Conservation (phyloP, 2,329 filamentous ascomycete species). For the Arthroderma sp. region DNA sequence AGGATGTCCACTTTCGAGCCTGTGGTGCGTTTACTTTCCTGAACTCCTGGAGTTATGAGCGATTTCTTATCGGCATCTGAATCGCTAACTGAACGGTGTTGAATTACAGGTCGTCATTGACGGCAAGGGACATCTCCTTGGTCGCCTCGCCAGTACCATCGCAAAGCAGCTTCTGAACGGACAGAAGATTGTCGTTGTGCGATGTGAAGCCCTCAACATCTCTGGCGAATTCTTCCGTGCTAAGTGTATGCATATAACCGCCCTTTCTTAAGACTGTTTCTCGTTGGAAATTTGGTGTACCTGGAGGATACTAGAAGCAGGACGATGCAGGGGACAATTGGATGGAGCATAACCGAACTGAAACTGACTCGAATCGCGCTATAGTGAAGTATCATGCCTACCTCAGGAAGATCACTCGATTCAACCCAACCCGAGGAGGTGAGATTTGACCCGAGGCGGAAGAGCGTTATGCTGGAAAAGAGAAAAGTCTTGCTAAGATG, state of each 20-base stretch:
- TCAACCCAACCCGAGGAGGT: conserved; percentile 98
- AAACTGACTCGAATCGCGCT: conserved; percentile 11
- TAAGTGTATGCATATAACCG: conserved; percentile 66
- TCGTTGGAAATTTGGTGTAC: conserved; percentile 3
- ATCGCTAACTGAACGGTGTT: conserved; percentile 24
- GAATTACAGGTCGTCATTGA: conserved; percentile 81
- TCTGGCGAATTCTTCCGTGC: conserved; percentile 99
- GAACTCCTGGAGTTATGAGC: background rate
- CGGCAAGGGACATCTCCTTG: conserved; percentile 99
- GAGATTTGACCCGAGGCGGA: conserved; percentile 31
- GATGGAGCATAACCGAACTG: background rate
- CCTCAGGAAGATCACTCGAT: conserved; percentile 99
- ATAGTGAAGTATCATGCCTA: conserved; percentile 99
- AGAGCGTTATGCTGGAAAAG: background rate
- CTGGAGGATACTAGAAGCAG: background rate
- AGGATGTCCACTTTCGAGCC: conserved; percentile 56
- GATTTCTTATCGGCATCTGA: conserved; percentile 1
- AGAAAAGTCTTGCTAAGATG: conserved; percentile 8
- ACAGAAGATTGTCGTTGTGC: conserved; percentile 98
- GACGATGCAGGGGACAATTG: background rate
- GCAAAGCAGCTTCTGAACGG: conserved; percentile 98
- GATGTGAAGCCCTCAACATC: conserved; percentile 99
- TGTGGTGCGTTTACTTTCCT: conserved; percentile 41
- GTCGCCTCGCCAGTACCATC: conserved; percentile 93
- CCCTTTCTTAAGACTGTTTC: conserved; percentile 8